Percentiles rank a stretch among this genome's conserved stretches.
These are phyloP conservation scores for Trichoderma harzianum DNA, from an alignment of 2,329 filamentous ascomycete genomes.

Conservation along the genomic window DNA sequence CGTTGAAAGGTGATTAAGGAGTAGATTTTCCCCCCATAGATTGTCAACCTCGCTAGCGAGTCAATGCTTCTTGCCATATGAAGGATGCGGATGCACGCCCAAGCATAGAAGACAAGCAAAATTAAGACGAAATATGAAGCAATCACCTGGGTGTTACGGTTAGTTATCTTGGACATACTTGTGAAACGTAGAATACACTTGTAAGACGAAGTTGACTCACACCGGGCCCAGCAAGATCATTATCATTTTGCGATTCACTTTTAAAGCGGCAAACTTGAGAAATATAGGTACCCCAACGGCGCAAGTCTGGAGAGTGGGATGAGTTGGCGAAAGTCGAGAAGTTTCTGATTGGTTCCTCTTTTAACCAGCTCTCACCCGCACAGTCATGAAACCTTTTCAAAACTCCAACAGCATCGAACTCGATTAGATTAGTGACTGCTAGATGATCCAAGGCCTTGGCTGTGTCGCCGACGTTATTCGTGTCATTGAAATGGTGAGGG, in stretches of 20 bases:
- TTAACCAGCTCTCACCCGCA: not conserved
- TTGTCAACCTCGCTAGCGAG: not conserved
- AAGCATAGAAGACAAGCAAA: not conserved
- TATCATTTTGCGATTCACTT: not conserved
- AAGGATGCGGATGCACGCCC: not conserved
- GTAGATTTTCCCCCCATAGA: not conserved
- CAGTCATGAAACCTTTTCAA: not conserved
- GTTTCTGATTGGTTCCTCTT: accelerated
- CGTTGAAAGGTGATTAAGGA: not conserved
- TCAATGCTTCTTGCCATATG: not conserved
- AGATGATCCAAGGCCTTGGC: not conserved
- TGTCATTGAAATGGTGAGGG: not conserved
- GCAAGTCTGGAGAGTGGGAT: not conserved
- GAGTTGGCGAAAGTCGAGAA: not conserved
- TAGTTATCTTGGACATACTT: not conserved
- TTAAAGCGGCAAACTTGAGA: not conserved
- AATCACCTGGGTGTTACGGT: not conserved
- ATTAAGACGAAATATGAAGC: not conserved
- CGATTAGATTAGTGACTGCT: not conserved
- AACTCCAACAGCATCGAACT: not conserved
- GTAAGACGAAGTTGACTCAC: not conserved
- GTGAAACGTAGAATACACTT: not conserved
- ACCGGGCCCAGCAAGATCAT: conserved; percentile 11
- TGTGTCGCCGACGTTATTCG: not conserved
- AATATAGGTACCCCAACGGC: not conserved